Base-by-base conservation (phyloP, 2,329 filamentous ascomycete species). In the Elsinoe perseae region DNA sequence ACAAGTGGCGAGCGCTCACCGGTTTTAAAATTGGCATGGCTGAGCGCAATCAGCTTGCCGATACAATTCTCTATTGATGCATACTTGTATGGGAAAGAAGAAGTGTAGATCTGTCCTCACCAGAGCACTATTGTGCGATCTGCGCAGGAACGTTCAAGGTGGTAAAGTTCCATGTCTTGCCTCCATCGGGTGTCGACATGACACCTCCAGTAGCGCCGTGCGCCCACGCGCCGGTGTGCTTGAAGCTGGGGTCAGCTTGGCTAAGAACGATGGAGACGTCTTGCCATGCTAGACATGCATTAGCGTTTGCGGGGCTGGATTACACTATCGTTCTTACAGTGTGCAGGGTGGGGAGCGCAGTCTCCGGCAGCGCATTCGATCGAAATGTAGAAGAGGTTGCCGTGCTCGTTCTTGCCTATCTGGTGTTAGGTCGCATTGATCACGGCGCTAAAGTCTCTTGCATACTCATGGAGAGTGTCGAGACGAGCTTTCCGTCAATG, bases 301-400 rank as follows among this genome's bases (percentile, higher is more conserved):
- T n/a, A 46, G 28, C 3, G 9, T 7, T 14, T 4, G 43, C 34
- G 14, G 18, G 46, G 14, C 4, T 32, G 2, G 25, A 32, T 20
- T 32, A 7, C 14, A 9, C 3, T 23, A 27, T 27, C 2, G 18
- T 30, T 61, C 62, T 14, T 63, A 65, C 63, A 64, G 50, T 65
- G 63, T 25, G 62, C 63, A 7, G 61, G 59, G 30, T 58, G 60
- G 32, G 61, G 34, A 5, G 59, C 56, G 40, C 62, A 65, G 43
- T 58, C 58, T 54, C 56, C 57, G 8, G 58, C 40, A 32, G 61
- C 61, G 54, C 62, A 64, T 43, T 65, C 62, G 32, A 63, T 59
- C 4, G 63, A 64, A 18, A 64, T 55, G 42, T 64, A 65, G 42
- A 65, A 64, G 23, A 64, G 56, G 27, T 59, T 62, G 12, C 63